A percentile compares a stretch with the other conserved stretches of the same genome.
These are phyloP conservation scores for Pichia ethanolica DNA, from an alignment of 805 yeast genomes.

Conservation along the genomic window DNA sequence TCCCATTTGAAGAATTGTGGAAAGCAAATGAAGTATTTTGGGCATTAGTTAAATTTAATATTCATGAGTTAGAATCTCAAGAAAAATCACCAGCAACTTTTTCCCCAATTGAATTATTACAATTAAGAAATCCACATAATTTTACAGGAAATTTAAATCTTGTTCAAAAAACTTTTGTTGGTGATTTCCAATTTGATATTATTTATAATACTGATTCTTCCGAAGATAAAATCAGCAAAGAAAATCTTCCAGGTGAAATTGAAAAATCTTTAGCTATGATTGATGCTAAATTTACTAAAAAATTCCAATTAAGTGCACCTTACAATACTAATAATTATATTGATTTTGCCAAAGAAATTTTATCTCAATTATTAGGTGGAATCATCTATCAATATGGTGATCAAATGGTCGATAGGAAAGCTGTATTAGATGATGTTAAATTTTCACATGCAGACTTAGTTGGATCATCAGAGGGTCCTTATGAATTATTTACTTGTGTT, in stretches of 20 bases:
- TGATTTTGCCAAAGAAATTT: slow-evolving; percentile 64
- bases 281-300: slow-evolving; percentile 43
- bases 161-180: slow-evolving; percentile 69
- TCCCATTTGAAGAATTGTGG: slow-evolving; percentile 67
- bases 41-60: slow-evolving; percentile 61
- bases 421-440: slow-evolving; percentile 61
- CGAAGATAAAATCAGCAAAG: slow-evolving; percentile 31
- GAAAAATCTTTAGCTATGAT: slow-evolving; percentile 31
- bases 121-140: slow-evolving; percentile 49
- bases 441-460: slow-evolving; percentile 42
- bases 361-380: slow-evolving; percentile 86
- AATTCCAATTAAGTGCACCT: slow-evolving; percentile 49
- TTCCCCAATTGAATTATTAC: slow-evolving; percentile 44
- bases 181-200: slow-evolving; percentile 69
- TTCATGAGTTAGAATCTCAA: slow-evolving; percentile 32
- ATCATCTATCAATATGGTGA: slow-evolving; percentile 83
- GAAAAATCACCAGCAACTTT: slow-evolving; percentile 6
- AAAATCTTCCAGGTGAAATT: slow-evolving; percentile 32
- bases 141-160: slow-evolving; percentile 74
- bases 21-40: slow-evolving; percentile 67
- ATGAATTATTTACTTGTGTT: slow-evolving; percentile 69
- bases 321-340: slow-evolving; percentile 37
- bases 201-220: slow-evolving; percentile 45
- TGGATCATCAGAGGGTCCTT: slow-evolving; percentile 69
- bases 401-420: slow-evolving; percentile 68